These are phyloP conservation scores for Gentiana straminea DNA, from an alignment of 257 asterid genomes.

Conservation along the genomic window DNA sequence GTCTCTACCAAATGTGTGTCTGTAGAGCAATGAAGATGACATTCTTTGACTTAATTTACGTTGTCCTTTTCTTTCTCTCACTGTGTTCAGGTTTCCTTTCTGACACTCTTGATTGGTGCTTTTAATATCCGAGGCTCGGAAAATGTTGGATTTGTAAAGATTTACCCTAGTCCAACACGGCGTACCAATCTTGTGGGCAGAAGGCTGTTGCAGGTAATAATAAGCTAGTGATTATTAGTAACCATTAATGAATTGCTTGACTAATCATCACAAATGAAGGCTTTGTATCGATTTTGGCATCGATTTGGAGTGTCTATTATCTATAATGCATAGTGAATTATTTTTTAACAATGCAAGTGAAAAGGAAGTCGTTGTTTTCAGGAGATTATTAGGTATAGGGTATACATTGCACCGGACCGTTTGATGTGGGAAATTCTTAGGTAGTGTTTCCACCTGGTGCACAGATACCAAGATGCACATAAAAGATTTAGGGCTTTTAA, in stretches of 20 bases:
- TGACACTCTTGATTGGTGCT: conserved; percentile 31
- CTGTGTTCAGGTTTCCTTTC: conserved; percentile 36
- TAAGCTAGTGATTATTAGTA: no score
- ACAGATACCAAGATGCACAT: no score
- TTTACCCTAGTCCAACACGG: conserved; percentile 16
- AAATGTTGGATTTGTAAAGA: conserved; percentile 9
- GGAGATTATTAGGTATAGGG: no score
- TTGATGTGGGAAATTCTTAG: no score
- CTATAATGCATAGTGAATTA: neutral
- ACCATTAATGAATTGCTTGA: no score
- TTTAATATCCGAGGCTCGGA: conserved; percentile 19
- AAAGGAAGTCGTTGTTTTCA: no score
- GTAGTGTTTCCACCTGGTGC: no score
- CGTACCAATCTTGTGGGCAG: conserved; percentile 33
- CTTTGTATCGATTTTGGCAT: neutral
- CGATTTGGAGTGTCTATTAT: neutral
- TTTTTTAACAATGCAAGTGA: no score
- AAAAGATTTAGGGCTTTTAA: no score
- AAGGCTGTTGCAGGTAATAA: conserved; percentile 30
- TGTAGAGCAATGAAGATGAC: no score
- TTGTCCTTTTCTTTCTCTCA: conserved; percentile 13
- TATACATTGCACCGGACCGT: no score
- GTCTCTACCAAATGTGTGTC: neutral
- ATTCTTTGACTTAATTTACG: neutral
- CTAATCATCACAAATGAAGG: neutral